A percentile compares a stretch with the other conserved stretches of the same genome.
Conservation (phyloP, 139 green algal genomes). For the Deuterostichococcus epilithicus region DNA sequence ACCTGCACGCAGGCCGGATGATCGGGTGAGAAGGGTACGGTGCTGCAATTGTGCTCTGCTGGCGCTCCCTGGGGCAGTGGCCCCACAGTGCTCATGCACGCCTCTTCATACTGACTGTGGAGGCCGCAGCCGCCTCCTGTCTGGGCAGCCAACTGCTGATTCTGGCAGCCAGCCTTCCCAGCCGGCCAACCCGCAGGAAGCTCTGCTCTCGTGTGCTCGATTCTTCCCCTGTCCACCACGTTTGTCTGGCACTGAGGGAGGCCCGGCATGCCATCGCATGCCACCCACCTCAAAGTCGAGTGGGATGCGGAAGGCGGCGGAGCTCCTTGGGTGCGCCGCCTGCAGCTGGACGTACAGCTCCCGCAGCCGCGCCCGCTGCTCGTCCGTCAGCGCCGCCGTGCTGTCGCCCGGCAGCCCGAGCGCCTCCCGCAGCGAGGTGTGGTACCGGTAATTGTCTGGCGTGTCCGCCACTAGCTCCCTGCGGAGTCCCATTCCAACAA, state of each 20-base stretch:
- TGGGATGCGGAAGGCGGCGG: constrained; percentile 66
- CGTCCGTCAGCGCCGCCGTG: constrained; percentile 15
- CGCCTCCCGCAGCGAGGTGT: constrained; percentile 60
- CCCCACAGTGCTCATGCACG: neutral
- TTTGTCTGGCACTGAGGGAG: no score
- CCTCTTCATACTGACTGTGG: no score
- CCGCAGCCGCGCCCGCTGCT: constrained; percentile 44
- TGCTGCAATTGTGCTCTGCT: neutral
- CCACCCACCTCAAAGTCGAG: constrained; percentile 76
- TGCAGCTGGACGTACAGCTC: constrained; percentile 75
- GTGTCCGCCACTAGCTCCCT: constrained; percentile 65
- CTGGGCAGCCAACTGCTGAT: no score
- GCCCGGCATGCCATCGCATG: neutral
- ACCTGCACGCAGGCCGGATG: constrained; percentile 24
- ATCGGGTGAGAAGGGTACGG: neutral
- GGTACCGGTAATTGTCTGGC: constrained; percentile 76
- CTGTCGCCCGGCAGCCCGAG: constrained; percentile 37
- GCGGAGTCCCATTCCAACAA: constrained; percentile 1
- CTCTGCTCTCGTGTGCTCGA: no score
- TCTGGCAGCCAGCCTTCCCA: no score
- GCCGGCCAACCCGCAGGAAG: no score
- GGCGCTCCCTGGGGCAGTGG: neutral
- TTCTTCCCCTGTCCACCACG: no score
- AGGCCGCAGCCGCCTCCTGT: no score
- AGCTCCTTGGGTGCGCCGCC: constrained; percentile 54